phyloP scores from a whole-genome alignment of 768 basidiomycete species.

The Leccinum aurantiacum region DNA sequence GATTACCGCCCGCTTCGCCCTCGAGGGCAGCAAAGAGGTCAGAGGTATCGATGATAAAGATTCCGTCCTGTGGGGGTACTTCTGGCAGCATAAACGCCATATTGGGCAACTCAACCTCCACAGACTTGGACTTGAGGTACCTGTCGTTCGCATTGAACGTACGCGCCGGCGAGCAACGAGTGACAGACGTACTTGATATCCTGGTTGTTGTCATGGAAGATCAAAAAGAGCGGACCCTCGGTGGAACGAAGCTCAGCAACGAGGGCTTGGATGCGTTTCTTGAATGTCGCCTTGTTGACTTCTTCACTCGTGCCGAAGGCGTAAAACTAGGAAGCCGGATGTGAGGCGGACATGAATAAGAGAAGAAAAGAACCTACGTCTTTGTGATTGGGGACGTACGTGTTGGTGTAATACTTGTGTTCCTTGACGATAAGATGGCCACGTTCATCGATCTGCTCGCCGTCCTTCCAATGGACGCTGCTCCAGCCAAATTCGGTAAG shows the following conservation, averaged over 20 bases:
- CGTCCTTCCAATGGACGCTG: slow-evolving; percentile 54
- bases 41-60: slow-evolving; percentile 71
- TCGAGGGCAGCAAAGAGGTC: slow-evolving; percentile 75
- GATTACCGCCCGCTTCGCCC: slow-evolving; percentile 54
- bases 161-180: background rate
- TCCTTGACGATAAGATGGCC: slow-evolving; percentile 70
- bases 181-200: slow-evolving; percentile 63
- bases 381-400: slow-evolving; percentile 62
- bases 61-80: slow-evolving; percentile 45
- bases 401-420: slow-evolving; percentile 55
- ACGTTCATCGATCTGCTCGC: slow-evolving; percentile 44
- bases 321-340: slow-evolving; percentile 49
- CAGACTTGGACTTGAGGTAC: slow-evolving; percentile 47
- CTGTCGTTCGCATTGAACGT: slow-evolving; percentile 34
- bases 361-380: slow-evolving; percentile 40
- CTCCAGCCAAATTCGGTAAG: slow-evolving; percentile 88
- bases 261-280: slow-evolving; percentile 48
- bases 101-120: slow-evolving; percentile 54
- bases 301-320: slow-evolving; percentile 62
- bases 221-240: slow-evolving; percentile 65
- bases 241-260: slow-evolving; percentile 37
- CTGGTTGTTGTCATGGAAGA: slow-evolving; percentile 77
- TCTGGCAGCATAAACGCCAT: slow-evolving; percentile 61
- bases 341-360: background rate
- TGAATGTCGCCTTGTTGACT: slow-evolving; percentile 52